Conservation (phyloP, 768 basidiomycete genomes). For the Lactarius deliciosus region DNA sequence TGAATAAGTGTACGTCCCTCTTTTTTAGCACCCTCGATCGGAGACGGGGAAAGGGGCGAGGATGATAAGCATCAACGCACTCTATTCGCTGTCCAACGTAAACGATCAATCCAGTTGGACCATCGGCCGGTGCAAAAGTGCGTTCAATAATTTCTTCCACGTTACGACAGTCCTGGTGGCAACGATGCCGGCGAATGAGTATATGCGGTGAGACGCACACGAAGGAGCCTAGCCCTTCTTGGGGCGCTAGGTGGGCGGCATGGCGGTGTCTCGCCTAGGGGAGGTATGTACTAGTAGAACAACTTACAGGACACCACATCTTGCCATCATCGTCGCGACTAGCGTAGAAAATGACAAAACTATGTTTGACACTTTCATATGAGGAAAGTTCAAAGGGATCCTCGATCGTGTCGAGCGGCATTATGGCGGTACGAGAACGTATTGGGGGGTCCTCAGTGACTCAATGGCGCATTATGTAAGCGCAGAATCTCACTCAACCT, state of each 20-base stretch:
- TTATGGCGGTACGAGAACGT: conserved; percentile 3
- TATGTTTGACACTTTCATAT: conserved; percentile 45
- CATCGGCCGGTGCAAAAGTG: conserved; percentile 47
- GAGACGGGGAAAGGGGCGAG: conserved; percentile 1
- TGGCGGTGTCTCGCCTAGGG: conserved; percentile 8
- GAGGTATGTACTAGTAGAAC: background rate
- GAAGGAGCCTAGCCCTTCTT: background rate
- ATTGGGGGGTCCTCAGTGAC: background rate
- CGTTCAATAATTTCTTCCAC: conserved; percentile 57
- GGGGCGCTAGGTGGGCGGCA: background rate
- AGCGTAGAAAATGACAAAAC: conserved; percentile 68
- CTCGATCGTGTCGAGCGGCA: conserved; percentile 27
- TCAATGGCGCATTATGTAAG: background rate
- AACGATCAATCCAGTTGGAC: conserved; percentile 57
- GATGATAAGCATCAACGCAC: conserved; percentile 42
- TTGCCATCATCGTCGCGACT: conserved; percentile 56
- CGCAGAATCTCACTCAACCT: background rate
- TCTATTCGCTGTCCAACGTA: conserved; percentile 65
- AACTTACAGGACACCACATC: conserved; percentile 70
- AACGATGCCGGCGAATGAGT: conserved; percentile 15
- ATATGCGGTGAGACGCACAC: conserved; percentile 23
- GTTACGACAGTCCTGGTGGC: conserved; percentile 58
- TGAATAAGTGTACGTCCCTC: background rate
- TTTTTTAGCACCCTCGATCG: conserved; percentile 12
- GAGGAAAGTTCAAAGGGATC: conserved; percentile 43